Evolutionary conservation across 2,329 filamentous ascomycete genomes (phyloP).

Genomic region (Sporothrix curviconia): DNA sequence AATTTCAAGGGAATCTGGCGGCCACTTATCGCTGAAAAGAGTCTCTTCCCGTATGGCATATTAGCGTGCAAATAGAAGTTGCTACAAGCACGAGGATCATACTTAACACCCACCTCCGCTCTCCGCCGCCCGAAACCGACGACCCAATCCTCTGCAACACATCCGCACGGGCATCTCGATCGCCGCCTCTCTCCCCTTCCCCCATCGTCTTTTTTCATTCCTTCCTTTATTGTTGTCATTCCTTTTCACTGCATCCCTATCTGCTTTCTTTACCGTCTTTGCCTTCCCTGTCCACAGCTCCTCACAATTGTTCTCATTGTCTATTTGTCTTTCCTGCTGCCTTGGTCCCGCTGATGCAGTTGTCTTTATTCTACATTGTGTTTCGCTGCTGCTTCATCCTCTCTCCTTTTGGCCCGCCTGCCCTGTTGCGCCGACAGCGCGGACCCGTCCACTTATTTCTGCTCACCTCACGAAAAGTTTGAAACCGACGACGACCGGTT

Average conservation of each 20-base stretch:
- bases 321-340: background rate
- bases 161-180: slow-evolving; percentile 3
- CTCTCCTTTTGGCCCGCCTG: background rate
- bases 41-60: background rate
- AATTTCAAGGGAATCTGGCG: background rate
- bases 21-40: slow-evolving; percentile 6
- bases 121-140: slow-evolving; percentile 10
- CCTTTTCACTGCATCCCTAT: background rate
- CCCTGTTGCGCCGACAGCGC: background rate
- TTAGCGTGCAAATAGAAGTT: background rate
- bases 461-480: background rate
- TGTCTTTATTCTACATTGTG: background rate
- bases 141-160: slow-evolving; percentile 5
- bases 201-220: background rate
- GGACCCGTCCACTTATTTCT: slow-evolving; percentile 3
- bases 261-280: background rate
- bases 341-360: background rate
- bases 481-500: slow-evolving; percentile 6
- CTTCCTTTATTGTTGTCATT: background rate
- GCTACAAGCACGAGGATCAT: slow-evolving; percentile 3
- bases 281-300: background rate
- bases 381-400: slow-evolving; percentile 8
- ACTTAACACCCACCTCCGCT: slow-evolving; percentile 3
- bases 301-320: background rate
- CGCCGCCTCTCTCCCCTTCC: background rate